Base-by-base conservation (phyloP, 2,329 filamentous ascomycete genomes). In the Bimuria novae-zelandiae region DNA sequence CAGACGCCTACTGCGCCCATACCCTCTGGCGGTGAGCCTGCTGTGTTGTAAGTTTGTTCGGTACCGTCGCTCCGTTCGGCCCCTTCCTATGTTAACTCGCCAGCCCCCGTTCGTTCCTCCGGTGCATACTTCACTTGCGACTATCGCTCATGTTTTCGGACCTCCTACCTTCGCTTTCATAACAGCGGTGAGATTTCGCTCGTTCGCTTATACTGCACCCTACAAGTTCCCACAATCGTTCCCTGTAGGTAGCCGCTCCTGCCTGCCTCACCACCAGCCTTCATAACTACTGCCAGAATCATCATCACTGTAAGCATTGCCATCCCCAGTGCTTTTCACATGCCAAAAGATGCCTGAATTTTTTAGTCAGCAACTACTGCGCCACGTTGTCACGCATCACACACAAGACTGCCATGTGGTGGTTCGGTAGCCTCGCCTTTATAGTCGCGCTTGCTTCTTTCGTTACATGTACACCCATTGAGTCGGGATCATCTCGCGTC, bases 401-500 rank as follows among this genome's bases (percentile, higher is more conserved):
- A 8, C 25, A 11, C 29, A 16, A 19, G 10, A 25, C 11, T 36
- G 19, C 17, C 17, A 44, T 51, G 27, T 29, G 39, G 32, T 25
- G 22, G 35, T 36, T 7, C 23, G n/a, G 19, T 11, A 40, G 25
- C 7, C 42, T 36, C 17, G 5, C 57, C 7, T 7, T 57, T 14
- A 35, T 42, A 14, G 10, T 52, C 22, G 6, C 46, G 17, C 43
- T 63, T 19, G 36, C 52, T 25, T 43, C 52, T 7, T 17, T 53
- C n/a, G 52, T 44, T 6, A 41, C 36, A 16, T 61, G 61, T 29
- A 56, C 49, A 12, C 51, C 55, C 4, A 11, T 52, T 25, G 23
- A n/a, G 4, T 16, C 33, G 8, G 16, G 5, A 8, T 22, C 33
- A 32, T 14, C 17, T 36, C 32, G 22, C 11, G 11, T 32, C 6